Evolutionary conservation across 805 yeast genomes (phyloP), one percentile per base, ranked within the genome.

Genomic region (Starmerella ratchasimensis): DNA sequence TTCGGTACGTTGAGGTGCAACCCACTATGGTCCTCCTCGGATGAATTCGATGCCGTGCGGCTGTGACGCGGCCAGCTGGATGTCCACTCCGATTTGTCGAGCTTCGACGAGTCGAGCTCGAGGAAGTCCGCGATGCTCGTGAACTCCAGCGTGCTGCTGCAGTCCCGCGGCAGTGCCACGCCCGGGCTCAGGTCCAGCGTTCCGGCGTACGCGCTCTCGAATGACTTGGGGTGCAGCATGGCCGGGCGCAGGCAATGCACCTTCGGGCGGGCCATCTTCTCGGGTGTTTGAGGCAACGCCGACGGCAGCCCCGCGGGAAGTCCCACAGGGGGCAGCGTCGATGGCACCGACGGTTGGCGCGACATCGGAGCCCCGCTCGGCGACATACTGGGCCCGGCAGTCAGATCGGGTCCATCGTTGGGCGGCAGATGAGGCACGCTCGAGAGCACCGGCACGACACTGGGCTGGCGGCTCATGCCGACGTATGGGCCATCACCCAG

Each of bases 151-250:
- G 13, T 25, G 29, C 30, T 34, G 2, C 28, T 28, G 13, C n/a
- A 28, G n/a, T 30, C 36, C 4, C 34, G 31, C n/a, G n/a, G n/a
- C 4, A 23, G 26, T 5, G 32, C 7, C 3, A 33, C 5, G 13
- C 40, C 43, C 3, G 46, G 43, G 15, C 41, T 43, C 9, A 37
- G 23, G 7, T 43, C 46, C 3, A 43, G 21, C 7, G 43, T 36
- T 3, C 44, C 39, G 2, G 38, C 39, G 30, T 28, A 29, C 3
- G 43, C 36, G 15, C 44, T 43, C 21, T 40, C 38, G 4, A 25
- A 17, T 4, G 41, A 36, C 34, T 19, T 3, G 13, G 37, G 34
- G 8, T 27, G 42, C 26, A 25, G 21, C 13, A 36, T 28, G 9
- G 34, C 8, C 2, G 42, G 36, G 18, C 22, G 25, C 30, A 33